Percentiles rank a stretch among this genome's conserved stretches.
These are phyloP conservation scores for Fusarium fracticaudum DNA, from an alignment of 2,329 filamentous ascomycete species.

Conservation along the genomic window DNA sequence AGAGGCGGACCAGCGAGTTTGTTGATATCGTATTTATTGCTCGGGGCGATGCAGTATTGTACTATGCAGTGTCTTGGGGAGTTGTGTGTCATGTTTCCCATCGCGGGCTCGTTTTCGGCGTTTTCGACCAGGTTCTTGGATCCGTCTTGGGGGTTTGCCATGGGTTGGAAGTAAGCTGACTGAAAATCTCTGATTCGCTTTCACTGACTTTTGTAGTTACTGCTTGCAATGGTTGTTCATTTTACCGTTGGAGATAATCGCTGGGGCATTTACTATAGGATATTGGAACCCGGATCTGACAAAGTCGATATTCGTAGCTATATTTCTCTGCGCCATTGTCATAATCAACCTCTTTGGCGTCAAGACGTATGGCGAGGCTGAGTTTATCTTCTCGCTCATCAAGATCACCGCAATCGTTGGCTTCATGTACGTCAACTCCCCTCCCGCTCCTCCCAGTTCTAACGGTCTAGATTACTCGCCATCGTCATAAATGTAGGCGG, in stretches of 20 bases:
- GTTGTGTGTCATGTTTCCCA: conserved; percentile 88
- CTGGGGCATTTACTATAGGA: conserved; percentile 82
- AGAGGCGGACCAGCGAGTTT: conserved; percentile 83
- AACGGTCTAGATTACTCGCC: conserved; percentile 72
- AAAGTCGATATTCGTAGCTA: conserved; percentile 79
- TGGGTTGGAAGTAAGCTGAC: conserved; percentile 85
- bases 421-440: conserved; percentile 74
- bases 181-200: fast-evolving
- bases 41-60: conserved; percentile 89
- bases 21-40: conserved; percentile 77
- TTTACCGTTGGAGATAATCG: conserved; percentile 85
- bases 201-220: conserved; percentile 64
- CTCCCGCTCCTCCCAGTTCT: fast-evolving
- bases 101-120: conserved; percentile 90
- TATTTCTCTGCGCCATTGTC: conserved; percentile 82
- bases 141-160: conserved; percentile 93
- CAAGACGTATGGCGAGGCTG: conserved; percentile 87
- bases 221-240: conserved; percentile 88
- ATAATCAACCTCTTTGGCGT: conserved; percentile 88
- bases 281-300: conserved; percentile 77
- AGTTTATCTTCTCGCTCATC: conserved; percentile 86
- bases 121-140: conserved; percentile 96
- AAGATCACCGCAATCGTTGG: conserved; percentile 88
- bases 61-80: conserved; percentile 93
- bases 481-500: conserved; percentile 88